A percentile compares a stretch with the other conserved stretches of the same genome.
phyloP scores from a whole-genome alignment of 768 basidiomycete species.

The Chlorophyllum brunneum region DNA sequence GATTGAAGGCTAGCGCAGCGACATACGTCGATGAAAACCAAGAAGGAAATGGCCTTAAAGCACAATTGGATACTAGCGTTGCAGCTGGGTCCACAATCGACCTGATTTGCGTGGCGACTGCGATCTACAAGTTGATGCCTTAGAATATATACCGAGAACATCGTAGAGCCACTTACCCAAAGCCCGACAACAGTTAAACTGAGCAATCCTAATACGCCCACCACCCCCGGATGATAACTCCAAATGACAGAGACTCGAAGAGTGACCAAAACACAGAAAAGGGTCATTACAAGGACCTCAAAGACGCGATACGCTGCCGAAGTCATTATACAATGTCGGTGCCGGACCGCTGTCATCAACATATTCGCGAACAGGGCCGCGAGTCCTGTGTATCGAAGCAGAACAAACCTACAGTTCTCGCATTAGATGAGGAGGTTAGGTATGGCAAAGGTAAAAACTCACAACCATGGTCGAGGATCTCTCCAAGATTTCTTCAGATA shows the following conservation, averaged over 20 bases:
- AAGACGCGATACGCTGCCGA: constrained; percentile 27
- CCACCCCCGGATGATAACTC: constrained; percentile 20
- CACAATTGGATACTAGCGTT: constrained; percentile 33
- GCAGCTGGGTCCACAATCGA: constrained; percentile 22
- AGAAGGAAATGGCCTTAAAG: constrained; percentile 24
- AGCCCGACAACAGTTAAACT: constrained; percentile 21
- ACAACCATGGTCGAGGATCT: constrained; percentile 27
- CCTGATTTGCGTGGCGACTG: constrained; percentile 26
- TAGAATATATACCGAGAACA: background rate
- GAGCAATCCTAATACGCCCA: constrained; percentile 21
- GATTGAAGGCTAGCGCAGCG: constrained; percentile 7
- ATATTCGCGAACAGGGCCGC: constrained; percentile 24
- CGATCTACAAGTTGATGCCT: constrained; percentile 20
- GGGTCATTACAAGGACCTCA: constrained; percentile 24
- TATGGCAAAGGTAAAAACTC: constrained; percentile 11
- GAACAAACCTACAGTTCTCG: constrained; percentile 22
- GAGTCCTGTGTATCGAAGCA: constrained; percentile 29
- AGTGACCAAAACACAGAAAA: constrained; percentile 29
- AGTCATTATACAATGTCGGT: constrained; percentile 26
- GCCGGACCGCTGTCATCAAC: constrained; percentile 25
- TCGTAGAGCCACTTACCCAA: constrained; percentile 23
- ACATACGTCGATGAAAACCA: constrained; percentile 32
- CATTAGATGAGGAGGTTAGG: background rate
- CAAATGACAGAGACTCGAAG: constrained; percentile 31
- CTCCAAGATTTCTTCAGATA: constrained; percentile 21